Base-by-base conservation (phyloP, 768 basidiomycete species). In the Tulasnella sp. region DNA sequence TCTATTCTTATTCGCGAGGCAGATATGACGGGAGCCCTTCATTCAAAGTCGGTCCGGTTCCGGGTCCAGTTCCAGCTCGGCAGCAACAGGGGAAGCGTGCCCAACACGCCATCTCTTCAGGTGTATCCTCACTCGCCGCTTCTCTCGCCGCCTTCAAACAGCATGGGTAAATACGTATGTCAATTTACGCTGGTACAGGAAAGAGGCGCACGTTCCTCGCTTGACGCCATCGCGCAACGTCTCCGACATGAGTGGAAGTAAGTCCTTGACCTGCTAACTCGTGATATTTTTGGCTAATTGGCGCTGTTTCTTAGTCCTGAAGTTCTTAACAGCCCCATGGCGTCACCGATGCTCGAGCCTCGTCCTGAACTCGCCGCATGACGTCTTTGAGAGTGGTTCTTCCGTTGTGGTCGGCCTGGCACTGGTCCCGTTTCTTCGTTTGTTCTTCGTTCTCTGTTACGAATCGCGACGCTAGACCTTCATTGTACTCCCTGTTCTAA, bases 181-280 rank as follows among this genome's bases (percentile, higher is more conserved):
- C 36, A 39, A 14, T 39, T 76, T 19, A 76, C 74, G 36, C 39
- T 76, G 67, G 52, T 76, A 1, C 74, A 76, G 37, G 74, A 76
- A 34, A 67, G 74, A 14, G 74, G 74, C 38, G 74, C 74, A 8
- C 58, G 68, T 17, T 76, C 74, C 0, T 76, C 74, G 9, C 74
- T 76, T 0, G 74, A 76, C n/a, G 74, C 74, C 67, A 64, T 76
- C 31, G 74, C 74, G 38, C 74, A 68, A 31, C 29, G 64, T 31
- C 67, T 76, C 9, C 58, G 74, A n/a, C 74, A 76, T 22, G 74
- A 76, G 39, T 76, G 74, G 74, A 76, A 70, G 74, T 76, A 39
- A 76, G 68, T 69, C 22, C 54, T n/a, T 6, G 11, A 14, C 29
- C 11, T 58, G 2, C 54, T 58, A 58, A 22, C 8, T 58, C 54